Base-by-base conservation (phyloP, 352 stramenopile genomes). In the Phytophthora constricta region DNA sequence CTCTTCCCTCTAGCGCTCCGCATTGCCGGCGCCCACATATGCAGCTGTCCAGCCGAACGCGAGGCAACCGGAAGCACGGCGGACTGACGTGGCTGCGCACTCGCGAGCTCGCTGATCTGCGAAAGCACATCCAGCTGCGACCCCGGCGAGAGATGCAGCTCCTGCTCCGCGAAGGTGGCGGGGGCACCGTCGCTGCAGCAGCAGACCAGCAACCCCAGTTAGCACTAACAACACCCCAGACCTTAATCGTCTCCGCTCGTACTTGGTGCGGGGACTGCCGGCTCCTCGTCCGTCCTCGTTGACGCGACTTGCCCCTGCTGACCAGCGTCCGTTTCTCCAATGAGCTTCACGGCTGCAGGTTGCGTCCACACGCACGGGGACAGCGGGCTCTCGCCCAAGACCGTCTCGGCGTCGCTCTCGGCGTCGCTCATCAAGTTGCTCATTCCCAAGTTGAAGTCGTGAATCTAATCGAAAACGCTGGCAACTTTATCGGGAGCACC, bases 101-200 rank as follows among this genome's bases (percentile, higher is more conserved):
- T 82, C 3, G 80, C 86, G 22, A 93, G 64, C 50, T 86, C 80
- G 46, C 86, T 93, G 57, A 93, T 90, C 61, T 92, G 82, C 2
- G 86, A 89, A 11, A 93, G 77, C 20, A 92, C 79, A 62, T 93
- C 67, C 11, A 93, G 65, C 51, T 93, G 86, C 17, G 86, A 91
- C 16, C 72, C 76, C 1, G 86, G 86, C 34, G 86, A 93, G 49
- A 93, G 65, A 47, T 79, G 23, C 25, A 90, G 37, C 49, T 84
- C 67, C 58, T 62, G 10, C 26, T 55, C 9, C 42, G 46, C 3
- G 61, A 45, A 16, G 43, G 37, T 3, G 43, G 34, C 25, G 17
- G n/a, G n/a, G n/a, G n/a, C n/a, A n/a, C 19, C 23, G 56, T 26
- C 27, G 28, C 13, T 43, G 39, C 28, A 41, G 17, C 8, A 47